Percentiles rank a stretch among this genome's conserved stretches.
Evolutionary conservation across 352 stramenopile species (phyloP).

Genomic region (Thalassiosira mediterranea): DNA sequence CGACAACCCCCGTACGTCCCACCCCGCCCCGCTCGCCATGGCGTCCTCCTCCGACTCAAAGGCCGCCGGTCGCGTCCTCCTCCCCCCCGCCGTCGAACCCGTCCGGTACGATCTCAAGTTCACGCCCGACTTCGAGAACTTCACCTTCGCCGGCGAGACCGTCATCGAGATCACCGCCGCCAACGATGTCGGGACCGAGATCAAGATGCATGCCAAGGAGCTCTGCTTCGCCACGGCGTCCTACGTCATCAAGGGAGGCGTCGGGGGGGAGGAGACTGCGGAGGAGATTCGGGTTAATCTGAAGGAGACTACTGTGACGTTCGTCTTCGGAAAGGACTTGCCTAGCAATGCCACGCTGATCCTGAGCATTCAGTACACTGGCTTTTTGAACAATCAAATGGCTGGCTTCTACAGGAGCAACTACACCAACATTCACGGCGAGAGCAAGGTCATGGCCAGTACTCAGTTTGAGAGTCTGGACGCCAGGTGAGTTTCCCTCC

Average conservation of each 20-base stretch:
- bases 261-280: constrained; percentile 32
- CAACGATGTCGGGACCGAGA: constrained; percentile 65
- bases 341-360: constrained; percentile 36
- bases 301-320: constrained; percentile 79
- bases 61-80: constrained; percentile 41
- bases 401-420: constrained; percentile 94
- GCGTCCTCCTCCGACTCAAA: constrained; percentile 17
- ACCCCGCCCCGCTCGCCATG: too few relatives aligned
- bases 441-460: constrained; percentile 92
- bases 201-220: constrained; percentile 94
- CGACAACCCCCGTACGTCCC: too few relatives aligned
- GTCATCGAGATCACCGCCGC: constrained; percentile 53
- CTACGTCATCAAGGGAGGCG: constrained; percentile 31
- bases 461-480: constrained; percentile 91
- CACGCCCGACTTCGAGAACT: constrained; percentile 65
- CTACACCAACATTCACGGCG: constrained; percentile 90
- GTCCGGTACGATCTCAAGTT: constrained; percentile 73
- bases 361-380: constrained; percentile 80
- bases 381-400: constrained; percentile 91
- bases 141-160: constrained; percentile 69
- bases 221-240: constrained; percentile 80
- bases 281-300: constrained; percentile 71
- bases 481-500: constrained; percentile 57
- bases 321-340: constrained; percentile 73
- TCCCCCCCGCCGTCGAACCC: constrained; percentile 42